Evolutionary conservation across 2,329 filamentous ascomycete genomes (phyloP).

Genomic region (Exophiala sp.): DNA sequence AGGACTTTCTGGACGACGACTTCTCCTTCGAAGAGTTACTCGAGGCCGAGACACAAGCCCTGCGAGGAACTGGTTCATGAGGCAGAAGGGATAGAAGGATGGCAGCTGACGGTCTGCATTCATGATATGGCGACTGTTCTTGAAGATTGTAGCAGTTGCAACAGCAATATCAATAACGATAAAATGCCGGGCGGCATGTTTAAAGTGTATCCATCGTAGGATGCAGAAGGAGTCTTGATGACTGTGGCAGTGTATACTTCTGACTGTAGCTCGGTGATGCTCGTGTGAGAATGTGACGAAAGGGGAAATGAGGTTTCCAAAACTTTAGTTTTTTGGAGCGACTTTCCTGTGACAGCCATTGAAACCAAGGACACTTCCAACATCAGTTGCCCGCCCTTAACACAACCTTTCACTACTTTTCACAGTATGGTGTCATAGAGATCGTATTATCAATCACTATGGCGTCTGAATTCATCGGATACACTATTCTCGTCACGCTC

Average conservation of each 20-base stretch:
- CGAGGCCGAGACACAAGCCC: constrained; percentile 14
- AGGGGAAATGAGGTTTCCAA: constrained; percentile 5
- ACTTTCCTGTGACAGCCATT: neutral
- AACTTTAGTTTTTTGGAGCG: neutral
- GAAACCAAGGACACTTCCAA: neutral
- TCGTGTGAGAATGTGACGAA: constrained; percentile 16
- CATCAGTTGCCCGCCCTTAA: neutral
- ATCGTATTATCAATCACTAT: constrained; percentile 38
- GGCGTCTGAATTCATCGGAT: constrained; percentile 66
- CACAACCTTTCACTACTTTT: neutral
- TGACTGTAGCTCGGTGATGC: neutral
- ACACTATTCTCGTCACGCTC: constrained; percentile 69
- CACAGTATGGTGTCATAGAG: constrained; percentile 11
- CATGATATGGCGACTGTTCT: neutral
- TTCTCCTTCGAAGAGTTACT: constrained; percentile 25
- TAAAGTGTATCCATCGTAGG: too few relatives aligned
- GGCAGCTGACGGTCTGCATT: neutral
- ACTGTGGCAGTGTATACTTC: neutral
- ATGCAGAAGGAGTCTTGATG: neutral
- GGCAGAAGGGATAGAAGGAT: neutral
- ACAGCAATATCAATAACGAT: too few relatives aligned
- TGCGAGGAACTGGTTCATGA: constrained; percentile 5
- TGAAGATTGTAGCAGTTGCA: neutral
- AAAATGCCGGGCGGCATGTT: neutral
- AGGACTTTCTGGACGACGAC: constrained; percentile 44